Base-by-base conservation (phyloP, 345 rosid genomes). In the Excoecaria cochinchinensis region DNA sequence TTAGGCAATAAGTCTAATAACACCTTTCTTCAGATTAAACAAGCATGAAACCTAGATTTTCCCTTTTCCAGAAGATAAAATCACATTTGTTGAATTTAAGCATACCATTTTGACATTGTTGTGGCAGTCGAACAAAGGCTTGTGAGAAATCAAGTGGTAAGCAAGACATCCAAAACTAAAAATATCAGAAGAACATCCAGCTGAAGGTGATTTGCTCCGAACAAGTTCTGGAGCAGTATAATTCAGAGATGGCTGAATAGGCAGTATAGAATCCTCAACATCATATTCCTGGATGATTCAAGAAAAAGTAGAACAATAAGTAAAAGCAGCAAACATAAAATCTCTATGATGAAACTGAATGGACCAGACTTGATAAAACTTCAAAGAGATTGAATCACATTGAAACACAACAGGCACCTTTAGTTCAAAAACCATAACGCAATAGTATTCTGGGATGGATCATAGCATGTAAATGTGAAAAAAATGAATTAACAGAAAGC, bases 41-140 rank as follows among this genome's bases (percentile, higher is more conserved):
- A 63, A 64, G 31, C 70, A 59, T 55, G 42, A 48, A 69, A 73
- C 16, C 11, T 14, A 57, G 36, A 22, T 58, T 69, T 69, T 46
- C 73, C 59, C 64, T 44, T 67, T 46, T 58, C 16, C 0, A 55
- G 19, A 51, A 53, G 25, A 67, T 47, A 52, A 67, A 63, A 68
- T 53, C 17, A 75, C n/a, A 31, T 40, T 44, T 17, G 22, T 47
- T 36, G 11, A 78, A 63, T 51, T 39, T 69, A 52, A 22, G 24
- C 40, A 55, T 92, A 95, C 99, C 98, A 93, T 95, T 82, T 93
- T 93, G 80, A 95, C 95, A 81, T 95, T 95, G 86, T 95, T 95
- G 81, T 93, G 89, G 88, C 98, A 95, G 79, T 93, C 90, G 69
- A 95, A 80, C 86, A 95, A 87, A 38, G 98, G 98, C 86, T 91